Evolutionary conservation across 75 land plant genomes (phyloP).

Genomic region (Sequoia sempervirens): DNA sequence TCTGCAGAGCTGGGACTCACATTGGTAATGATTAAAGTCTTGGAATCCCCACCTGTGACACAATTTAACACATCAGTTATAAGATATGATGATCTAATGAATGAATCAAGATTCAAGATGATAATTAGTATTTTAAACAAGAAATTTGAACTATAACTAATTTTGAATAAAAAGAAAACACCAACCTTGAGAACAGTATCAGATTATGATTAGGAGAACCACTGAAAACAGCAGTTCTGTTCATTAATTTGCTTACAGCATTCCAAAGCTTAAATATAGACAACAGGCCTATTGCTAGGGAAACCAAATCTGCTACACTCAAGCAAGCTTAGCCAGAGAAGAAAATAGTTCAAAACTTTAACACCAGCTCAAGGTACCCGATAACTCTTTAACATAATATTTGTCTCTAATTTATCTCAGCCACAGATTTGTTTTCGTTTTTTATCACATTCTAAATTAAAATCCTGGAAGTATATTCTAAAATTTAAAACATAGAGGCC

Average conservation of each 20-base stretch:
- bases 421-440: background rate
- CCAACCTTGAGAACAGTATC: background rate
- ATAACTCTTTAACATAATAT: background rate
- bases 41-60: constrained; percentile 74
- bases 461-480: background rate
- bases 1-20: constrained; percentile 69
- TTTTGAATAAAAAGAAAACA: background rate
- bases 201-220: background rate
- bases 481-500: background rate
- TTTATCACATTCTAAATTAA: background rate
- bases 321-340: background rate
- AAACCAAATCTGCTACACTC: background rate
- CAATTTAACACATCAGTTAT: background rate
- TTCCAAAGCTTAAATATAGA: background rate
- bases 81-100: background rate
- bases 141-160: background rate
- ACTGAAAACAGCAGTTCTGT: background rate
- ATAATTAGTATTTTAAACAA: constrained; percentile 2
- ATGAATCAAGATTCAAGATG: background rate
- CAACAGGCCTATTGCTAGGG: background rate
- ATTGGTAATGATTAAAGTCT: constrained; percentile 75
- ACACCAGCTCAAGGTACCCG: background rate
- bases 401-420: background rate
- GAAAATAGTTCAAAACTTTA: background rate
- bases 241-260: constrained; percentile 3